These are phyloP conservation scores for Colletotrichum melonis DNA, from an alignment of 2,329 filamentous ascomycete species.

Conservation along the genomic window DNA sequence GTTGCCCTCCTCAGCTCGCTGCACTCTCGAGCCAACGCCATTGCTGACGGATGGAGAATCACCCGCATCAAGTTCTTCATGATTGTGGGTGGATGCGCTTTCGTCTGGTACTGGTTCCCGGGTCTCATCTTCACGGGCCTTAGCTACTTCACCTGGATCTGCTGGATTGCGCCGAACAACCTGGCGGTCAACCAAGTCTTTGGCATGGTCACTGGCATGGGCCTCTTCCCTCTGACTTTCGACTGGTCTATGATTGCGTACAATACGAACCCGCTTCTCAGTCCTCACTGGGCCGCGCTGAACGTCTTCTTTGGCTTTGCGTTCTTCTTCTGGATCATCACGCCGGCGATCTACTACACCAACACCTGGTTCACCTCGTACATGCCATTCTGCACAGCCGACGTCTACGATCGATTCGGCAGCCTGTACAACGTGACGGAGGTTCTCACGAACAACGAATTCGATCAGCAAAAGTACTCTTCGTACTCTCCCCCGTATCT, in stretches of 20 bases:
- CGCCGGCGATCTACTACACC: slow-evolving; percentile 68
- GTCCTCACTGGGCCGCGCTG: slow-evolving; percentile 68
- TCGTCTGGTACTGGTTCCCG: slow-evolving; percentile 61
- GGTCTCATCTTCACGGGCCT: slow-evolving; percentile 56
- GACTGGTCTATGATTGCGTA: slow-evolving; percentile 49
- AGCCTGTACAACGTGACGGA: slow-evolving; percentile 57
- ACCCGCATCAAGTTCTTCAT: slow-evolving; percentile 55
- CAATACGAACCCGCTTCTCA: slow-evolving; percentile 53
- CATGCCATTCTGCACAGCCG: slow-evolving; percentile 65
- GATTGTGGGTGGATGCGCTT: slow-evolving; percentile 51
- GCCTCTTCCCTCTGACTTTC: slow-evolving; percentile 54
- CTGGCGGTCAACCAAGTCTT: slow-evolving; percentile 58
- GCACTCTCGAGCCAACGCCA: slow-evolving; percentile 41
- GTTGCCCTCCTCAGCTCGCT: slow-evolving; percentile 55
- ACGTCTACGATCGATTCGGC: slow-evolving; percentile 61
- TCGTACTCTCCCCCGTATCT: slow-evolving; percentile 64
- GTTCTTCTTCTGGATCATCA: slow-evolving; percentile 64
- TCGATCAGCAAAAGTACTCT: slow-evolving; percentile 58
- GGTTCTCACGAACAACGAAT: slow-evolving; percentile 55
- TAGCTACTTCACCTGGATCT: slow-evolving; percentile 55
- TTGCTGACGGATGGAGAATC: slow-evolving; percentile 46
- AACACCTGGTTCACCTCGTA: slow-evolving; percentile 69
- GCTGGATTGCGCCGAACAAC: slow-evolving; percentile 61
- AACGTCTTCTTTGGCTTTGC: slow-evolving; percentile 69
- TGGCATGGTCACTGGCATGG: slow-evolving; percentile 57